phyloP scores from a whole-genome alignment of 805 yeast species.

The Grigorovia humatica region DNA sequence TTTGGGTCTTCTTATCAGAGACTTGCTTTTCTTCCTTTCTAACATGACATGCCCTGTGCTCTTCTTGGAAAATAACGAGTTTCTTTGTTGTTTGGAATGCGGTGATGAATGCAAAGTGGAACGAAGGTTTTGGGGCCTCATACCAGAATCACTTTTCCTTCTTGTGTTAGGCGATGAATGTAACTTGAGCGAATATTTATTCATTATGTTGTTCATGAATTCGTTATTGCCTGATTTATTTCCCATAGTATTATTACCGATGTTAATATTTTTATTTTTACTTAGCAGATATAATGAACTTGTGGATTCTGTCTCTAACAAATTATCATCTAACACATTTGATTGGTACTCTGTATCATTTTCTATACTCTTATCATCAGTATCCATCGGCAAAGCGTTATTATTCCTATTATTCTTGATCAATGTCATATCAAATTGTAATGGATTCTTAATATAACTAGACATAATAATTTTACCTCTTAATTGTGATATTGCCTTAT shows the following conservation, averaged over 20 bases:
- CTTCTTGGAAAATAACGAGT: conserved; percentile 7
- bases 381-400: not conserved
- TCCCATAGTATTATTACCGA: not conserved
- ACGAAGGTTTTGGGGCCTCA: conserved; percentile 7
- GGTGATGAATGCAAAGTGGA: conserved; percentile 10
- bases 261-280: conserved; percentile 9
- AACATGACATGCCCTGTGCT: conserved; percentile 15
- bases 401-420: conserved; percentile 8
- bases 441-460: conserved; percentile 19
- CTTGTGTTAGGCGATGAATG: not conserved
- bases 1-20: conserved; percentile 1
- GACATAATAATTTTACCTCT: conserved; percentile 48
- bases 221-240: not conserved
- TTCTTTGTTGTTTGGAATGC: not conserved
- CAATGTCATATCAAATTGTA: conserved; percentile 17
- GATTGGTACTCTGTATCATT: not conserved
- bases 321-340: conserved; percentile 20
- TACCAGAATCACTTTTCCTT: conserved; percentile 18
- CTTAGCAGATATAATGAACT: conserved; percentile 16
- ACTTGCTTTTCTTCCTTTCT: not conserved
- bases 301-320: conserved; percentile 20
- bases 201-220: not conserved
- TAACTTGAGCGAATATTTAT: not conserved
- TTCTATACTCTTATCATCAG: not conserved
- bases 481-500: conserved; percentile 55